Conservation (phyloP, 306 rosid species). For the Neltuma alba region DNA sequence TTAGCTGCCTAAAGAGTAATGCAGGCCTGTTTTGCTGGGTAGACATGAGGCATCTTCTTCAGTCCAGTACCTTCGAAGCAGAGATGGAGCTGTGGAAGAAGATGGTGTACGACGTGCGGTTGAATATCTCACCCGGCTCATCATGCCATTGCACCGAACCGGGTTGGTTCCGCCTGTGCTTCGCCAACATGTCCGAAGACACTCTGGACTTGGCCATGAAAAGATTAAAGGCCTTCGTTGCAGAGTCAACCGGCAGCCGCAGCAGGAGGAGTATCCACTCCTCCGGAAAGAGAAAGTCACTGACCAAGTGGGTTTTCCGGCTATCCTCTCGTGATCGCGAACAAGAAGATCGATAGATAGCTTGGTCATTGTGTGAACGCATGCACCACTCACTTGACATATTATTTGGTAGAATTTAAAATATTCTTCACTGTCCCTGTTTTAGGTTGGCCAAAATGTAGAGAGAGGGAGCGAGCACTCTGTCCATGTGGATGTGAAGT, state of each 20-base stretch:
- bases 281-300: slow-evolving; percentile 47
- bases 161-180: slow-evolving; percentile 87
- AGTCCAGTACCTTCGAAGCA: slow-evolving; percentile 65
- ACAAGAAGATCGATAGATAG: slow-evolving; percentile 60
- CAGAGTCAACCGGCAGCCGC: slow-evolving; percentile 28
- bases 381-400: slow-evolving; percentile 15
- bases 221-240: slow-evolving; percentile 57
- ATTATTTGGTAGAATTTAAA: slow-evolving; percentile 39
- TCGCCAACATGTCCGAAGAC: slow-evolving; percentile 74
- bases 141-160: slow-evolving; percentile 88
- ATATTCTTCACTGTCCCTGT: neutral
- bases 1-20: slow-evolving; percentile 65
- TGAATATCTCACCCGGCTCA: slow-evolving; percentile 79
- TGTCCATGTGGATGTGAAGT: slow-evolving; percentile 59
- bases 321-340: slow-evolving; percentile 61
- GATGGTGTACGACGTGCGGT: slow-evolving; percentile 61
- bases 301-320: slow-evolving; percentile 80
- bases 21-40: slow-evolving; percentile 90
- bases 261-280: slow-evolving; percentile 3
- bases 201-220: slow-evolving; percentile 69
- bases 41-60: slow-evolving; percentile 70
- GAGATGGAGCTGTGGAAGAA: slow-evolving; percentile 90
- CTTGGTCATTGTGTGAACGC: slow-evolving; percentile 43
- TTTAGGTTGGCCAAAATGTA: slow-evolving; percentile 30
- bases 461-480: slow-evolving; percentile 50